Conservation (phyloP, 169 alveolate genomes). For the Cryptosporidium meleagridis region DNA sequence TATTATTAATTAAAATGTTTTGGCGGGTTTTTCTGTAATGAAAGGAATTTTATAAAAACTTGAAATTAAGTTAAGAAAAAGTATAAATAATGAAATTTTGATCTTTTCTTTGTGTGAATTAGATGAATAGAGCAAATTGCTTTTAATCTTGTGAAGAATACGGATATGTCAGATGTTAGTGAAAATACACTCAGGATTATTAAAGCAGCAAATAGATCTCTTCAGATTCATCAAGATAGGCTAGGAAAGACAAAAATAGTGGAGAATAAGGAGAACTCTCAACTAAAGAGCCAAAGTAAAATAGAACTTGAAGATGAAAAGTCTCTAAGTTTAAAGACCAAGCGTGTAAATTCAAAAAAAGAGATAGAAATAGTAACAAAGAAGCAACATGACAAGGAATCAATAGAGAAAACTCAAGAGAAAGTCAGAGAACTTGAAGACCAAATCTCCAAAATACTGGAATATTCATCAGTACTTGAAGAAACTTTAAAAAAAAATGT, state of each 20-base stretch:
- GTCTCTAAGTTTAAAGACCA: background rate
- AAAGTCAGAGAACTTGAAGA: constrained; percentile 42
- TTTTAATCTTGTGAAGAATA: background rate
- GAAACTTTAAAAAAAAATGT: constrained; percentile 1
- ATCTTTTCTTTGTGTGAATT: background rate
- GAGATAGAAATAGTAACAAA: background rate
- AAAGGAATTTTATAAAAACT: background rate
- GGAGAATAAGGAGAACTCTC: background rate
- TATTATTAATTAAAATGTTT: background rate
- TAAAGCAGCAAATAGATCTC: constrained; percentile 48
- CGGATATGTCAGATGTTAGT: background rate
- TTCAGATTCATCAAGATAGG: constrained; percentile 12
- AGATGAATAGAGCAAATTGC: background rate
- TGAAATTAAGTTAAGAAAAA: background rate
- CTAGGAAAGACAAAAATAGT: background rate
- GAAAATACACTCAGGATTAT: constrained; percentile 28
- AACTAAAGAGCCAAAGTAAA: too few relatives aligned
- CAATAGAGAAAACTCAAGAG: constrained; percentile 7
- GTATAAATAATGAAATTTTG: background rate
- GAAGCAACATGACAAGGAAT: background rate
- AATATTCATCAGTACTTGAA: constrained; percentile 41
- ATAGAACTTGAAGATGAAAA: too few relatives aligned
- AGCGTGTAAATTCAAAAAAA: background rate
- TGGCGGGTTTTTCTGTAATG: background rate
- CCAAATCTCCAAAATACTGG: constrained; percentile 27